These are phyloP conservation scores for Eutypa lata DNA, from an alignment of 2,329 filamentous ascomycete genomes.

Conservation along the genomic window DNA sequence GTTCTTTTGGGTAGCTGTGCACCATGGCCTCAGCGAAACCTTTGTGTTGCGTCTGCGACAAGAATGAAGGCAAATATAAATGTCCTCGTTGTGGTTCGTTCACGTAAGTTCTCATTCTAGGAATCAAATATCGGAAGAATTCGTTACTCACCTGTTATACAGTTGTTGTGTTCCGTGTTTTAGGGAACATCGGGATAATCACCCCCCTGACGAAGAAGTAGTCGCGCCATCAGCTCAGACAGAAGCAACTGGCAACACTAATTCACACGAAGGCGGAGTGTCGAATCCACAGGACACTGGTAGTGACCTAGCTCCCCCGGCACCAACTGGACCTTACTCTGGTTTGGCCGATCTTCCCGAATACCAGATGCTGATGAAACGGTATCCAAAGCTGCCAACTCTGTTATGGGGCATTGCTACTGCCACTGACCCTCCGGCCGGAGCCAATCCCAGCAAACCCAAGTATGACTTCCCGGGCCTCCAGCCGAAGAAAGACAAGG, in stretches of 20 bases:
- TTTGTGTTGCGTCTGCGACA: constrained; percentile 51
- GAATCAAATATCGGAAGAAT: neutral
- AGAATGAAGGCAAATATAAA: constrained; percentile 56
- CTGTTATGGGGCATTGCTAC: constrained; percentile 26
- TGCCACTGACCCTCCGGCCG: constrained; percentile 27
- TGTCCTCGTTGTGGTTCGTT: constrained; percentile 56
- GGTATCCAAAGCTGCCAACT: constrained; percentile 24
- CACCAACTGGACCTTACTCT: constrained; percentile 6
- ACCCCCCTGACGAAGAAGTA: constrained; percentile 35
- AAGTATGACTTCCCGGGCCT: constrained; percentile 6
- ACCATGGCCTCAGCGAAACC: constrained; percentile 21
- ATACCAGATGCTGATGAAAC: constrained; percentile 23
- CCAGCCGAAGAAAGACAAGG: constrained; percentile 32
- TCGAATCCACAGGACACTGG: neutral
- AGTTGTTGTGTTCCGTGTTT: constrained; percentile 61
- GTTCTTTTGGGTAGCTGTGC: too few relatives aligned
- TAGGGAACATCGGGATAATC: constrained; percentile 48
- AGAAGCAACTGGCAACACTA: neutral
- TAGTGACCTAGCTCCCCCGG: neutral
- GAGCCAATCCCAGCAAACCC: constrained; percentile 1
- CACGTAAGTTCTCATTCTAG: constrained; percentile 45
- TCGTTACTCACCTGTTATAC: constrained; percentile 5
- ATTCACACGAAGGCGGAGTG: neutral
- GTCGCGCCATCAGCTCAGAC: neutral
- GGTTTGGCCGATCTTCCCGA: constrained; percentile 26